These are phyloP conservation scores for Paxillus rubicundulus DNA, from an alignment of 768 basidiomycete genomes.

Conservation along the genomic window DNA sequence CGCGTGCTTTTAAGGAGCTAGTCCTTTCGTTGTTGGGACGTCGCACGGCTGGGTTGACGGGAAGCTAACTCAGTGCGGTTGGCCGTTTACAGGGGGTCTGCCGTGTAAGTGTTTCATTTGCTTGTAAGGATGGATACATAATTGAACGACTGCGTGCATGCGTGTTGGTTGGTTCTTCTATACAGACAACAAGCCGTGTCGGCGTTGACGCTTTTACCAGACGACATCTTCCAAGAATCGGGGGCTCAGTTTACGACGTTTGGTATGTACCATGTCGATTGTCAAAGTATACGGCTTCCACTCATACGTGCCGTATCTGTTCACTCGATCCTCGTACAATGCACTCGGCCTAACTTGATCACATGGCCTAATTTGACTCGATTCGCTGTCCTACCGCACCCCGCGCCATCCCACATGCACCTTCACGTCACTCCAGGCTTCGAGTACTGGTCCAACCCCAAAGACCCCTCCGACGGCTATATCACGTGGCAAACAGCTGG, in stretches of 20 bases:
- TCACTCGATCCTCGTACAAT: no score
- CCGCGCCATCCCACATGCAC: no score
- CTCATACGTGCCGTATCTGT: no score
- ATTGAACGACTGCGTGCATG: not conserved
- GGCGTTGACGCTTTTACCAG: conserved; percentile 40
- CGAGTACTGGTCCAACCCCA: conserved; percentile 70
- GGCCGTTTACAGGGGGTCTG: not conserved
- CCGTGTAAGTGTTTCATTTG: not conserved
- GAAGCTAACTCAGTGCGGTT: not conserved
- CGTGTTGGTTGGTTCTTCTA: not conserved
- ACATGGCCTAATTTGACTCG: no score
- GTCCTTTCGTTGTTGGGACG: not conserved
- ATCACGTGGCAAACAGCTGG: conserved; percentile 77
- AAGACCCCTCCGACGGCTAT: conserved; percentile 51
- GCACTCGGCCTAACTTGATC: no score
- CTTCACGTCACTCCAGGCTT: conserved; percentile 44
- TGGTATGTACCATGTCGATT: conserved; percentile 30
- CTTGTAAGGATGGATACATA: not conserved
- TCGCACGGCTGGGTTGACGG: not conserved
- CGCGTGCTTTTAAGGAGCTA: no score
- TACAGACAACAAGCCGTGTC: conserved; percentile 49
- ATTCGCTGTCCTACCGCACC: no score
- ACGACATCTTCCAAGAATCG: conserved; percentile 52
- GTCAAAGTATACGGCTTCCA: no score
- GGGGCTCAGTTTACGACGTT: conserved; percentile 50